Conservation (phyloP, 352 stramenopile species). For the Phytophthora tubulina region DNA sequence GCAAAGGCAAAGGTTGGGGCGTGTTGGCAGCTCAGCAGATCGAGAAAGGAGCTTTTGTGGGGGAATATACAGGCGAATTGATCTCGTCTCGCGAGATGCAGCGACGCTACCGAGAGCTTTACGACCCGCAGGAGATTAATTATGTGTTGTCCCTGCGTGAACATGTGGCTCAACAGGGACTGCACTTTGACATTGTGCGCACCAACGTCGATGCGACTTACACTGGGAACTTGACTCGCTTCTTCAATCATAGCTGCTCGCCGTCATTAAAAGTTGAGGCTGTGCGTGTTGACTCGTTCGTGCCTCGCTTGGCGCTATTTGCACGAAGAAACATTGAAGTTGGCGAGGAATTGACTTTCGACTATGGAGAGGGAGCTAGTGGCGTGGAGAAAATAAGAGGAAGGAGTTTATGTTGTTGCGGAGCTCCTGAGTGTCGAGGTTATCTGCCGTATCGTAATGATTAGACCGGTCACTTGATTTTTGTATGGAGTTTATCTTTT, state of each 20-base stretch:
- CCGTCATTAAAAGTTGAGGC: conserved; percentile 60
- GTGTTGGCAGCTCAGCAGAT: conserved; percentile 51
- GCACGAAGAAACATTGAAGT: conserved; percentile 35
- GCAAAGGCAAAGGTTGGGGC: conserved; percentile 57
- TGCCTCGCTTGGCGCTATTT: conserved; percentile 72
- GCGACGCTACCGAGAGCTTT: conserved; percentile 44
- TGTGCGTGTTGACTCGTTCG: conserved; percentile 65
- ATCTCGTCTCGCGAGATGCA: conserved; percentile 56
- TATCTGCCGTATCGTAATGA: conserved; percentile 48
- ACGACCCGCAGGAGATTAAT: conserved; percentile 45
- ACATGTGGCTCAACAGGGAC: conserved; percentile 21
- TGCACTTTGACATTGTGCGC: conserved; percentile 44
- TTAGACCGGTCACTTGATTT: conserved; percentile 33
- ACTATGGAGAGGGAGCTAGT: conserved; percentile 51
- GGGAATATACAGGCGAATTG: conserved; percentile 75
- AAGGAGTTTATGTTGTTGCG: conserved; percentile 40
- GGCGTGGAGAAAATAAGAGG: not conserved
- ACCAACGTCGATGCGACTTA: conserved; percentile 71
- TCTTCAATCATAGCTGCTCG: conserved; percentile 79
- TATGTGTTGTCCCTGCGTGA: conserved; percentile 73
- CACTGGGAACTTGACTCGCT: conserved; percentile 67
- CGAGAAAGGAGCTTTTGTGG: conserved; percentile 44
- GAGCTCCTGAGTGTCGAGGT: conserved; percentile 42
- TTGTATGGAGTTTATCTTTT: conserved; percentile 13
- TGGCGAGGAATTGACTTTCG: conserved; percentile 68